Conservation (phyloP, 768 basidiomycete species). For the Pleurotus tuber-regium region DNA sequence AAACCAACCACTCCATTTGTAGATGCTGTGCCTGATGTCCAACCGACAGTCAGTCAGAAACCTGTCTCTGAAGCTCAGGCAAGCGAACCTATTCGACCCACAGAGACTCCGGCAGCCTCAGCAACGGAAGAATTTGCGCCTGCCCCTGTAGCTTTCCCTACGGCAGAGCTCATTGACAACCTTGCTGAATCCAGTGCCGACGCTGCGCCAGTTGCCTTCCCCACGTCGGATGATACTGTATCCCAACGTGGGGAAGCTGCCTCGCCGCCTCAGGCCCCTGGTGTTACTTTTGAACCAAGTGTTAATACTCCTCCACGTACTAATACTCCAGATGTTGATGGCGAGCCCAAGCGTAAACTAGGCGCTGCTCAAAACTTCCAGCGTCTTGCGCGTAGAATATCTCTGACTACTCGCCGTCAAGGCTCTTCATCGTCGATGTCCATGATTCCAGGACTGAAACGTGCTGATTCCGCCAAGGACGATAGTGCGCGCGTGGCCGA, state of each 20-base stretch:
- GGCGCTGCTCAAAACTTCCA: slow-evolving; percentile 88
- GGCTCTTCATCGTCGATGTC: slow-evolving; percentile 47
- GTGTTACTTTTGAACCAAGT: slow-evolving; percentile 66
- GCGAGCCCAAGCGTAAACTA: slow-evolving; percentile 76
- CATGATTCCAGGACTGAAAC: slow-evolving; percentile 52
- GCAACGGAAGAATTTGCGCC: slow-evolving; percentile 7
- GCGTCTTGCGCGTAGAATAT: slow-evolving; percentile 72
- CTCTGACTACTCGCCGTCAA: slow-evolving; percentile 58
- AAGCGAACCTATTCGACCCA: slow-evolving; percentile 3
- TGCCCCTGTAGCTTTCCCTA: slow-evolving; percentile 14
- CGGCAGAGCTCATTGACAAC: slow-evolving; percentile 5
- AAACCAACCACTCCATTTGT: slow-evolving; percentile 40
- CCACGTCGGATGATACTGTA: slow-evolving; percentile 27
- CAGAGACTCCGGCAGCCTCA: not conserved
- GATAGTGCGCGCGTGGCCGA: slow-evolving; percentile 39
- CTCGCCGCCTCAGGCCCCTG: slow-evolving; percentile 27
- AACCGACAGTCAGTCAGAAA: slow-evolving; percentile 14
- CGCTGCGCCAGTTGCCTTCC: slow-evolving; percentile 29
- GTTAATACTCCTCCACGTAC: slow-evolving; percentile 61
- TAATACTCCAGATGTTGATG: slow-evolving; percentile 69
- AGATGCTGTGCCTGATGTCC: slow-evolving; percentile 19
- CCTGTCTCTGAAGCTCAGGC: slow-evolving; percentile 13
- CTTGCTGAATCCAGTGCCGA: not conserved
- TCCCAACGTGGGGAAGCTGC: slow-evolving; percentile 16
- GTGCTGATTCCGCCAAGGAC: slow-evolving; percentile 45